Base-by-base conservation (phyloP, 2,329 filamentous ascomycete species). In the Trichoderma citrinoviride region DNA sequence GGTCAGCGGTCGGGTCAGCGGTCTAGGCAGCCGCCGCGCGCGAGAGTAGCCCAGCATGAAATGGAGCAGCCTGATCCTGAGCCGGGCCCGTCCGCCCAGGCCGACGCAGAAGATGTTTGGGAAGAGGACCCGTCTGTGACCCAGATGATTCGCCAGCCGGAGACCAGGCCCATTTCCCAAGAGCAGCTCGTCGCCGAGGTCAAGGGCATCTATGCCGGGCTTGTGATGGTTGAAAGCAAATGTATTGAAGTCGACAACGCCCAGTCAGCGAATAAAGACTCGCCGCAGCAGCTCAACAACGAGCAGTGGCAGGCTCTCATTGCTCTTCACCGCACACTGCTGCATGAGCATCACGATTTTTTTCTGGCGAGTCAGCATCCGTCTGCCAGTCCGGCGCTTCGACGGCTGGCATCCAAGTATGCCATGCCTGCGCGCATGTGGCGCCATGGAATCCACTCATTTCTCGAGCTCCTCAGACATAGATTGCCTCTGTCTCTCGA, bases 361-460 rank as follows among this genome's bases (percentile, higher is more conserved):
- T 93, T 97, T 65, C 79, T 97, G 1, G 93, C 93, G 0, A 91
- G 87, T 0, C 93, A 97, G 69, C 93, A 98, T 72, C 93, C 92
- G 0, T 90, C 88, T 0, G 91, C 92, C 0, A 90, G 84, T 25
- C 82, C 82, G 0, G 86, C 88, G 0, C 74, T 98, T 0, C 83
- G 85, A 3, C 80, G 86, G 0, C 76, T 97, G 0, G 89, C 93
- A 0, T 83, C 84, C 0, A 95, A 95, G 67, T 97, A 97, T 70
- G 87, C 88, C 0, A 97, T 98, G 92, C 93, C 94, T 0, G 92
- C 91, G 0, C 82, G 94, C 0, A 95, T 98, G 91, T 98, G 95
- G 95, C 84, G 92, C 0, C 91, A 96, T 70, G 94, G 91, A 0
- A 97, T 98, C 3, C 92, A 96, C 72, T 88, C 87, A 0, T 95